Evolutionary conservation across 805 yeast genomes (phyloP), one percentile per base, ranked within the genome.

Genomic region (Spathaspora girioi): DNA sequence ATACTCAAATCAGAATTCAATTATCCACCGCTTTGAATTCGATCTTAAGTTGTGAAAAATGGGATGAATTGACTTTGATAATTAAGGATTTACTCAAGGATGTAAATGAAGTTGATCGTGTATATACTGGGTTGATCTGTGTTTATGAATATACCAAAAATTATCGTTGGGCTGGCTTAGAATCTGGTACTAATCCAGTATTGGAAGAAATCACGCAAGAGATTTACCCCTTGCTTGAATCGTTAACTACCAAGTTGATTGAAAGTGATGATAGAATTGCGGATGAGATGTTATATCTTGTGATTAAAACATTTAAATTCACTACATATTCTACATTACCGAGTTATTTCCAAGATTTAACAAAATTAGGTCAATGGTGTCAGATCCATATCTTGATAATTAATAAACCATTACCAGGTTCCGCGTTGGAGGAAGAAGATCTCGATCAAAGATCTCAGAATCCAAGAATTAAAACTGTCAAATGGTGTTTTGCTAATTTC

Each of bases 21-120:
- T 66, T 86, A 47, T 67, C 84, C 15, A 79, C 81, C 27, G 78
- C 87, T 0, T 66, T 86, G 45, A 77, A 82, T 61, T 74, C 71
- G 43, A 81, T 86, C 9, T 64, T 86, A 53, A 67, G 70, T 50
- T 66, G 71, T 35, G 83, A 80, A 19, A 74, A 73, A 51, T 75
- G 79, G 79, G 71, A 68, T 17, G 73, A 69, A 50, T 59, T 75
- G 49, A 54, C 63, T 8, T 60, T 59, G 6, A 66, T 69, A 27
- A 68, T 69, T 52, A 59, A 77, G 87, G 62, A 57, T 9, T 60
- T 76, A 64, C 38, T 69, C 31, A 46, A 51, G 14, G 71, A 69
- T 49, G 56, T 62, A 2, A 56, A 66, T 32, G 68, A 69, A 47
- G 52, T 64, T 6, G 71, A 71, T 55, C 75, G 72, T 55, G 69